A percentile compares a stretch with the other conserved stretches of the same genome.
These are phyloP conservation scores for Sugiyamaella americana DNA, from an alignment of 805 yeast species.

Conservation along the genomic window DNA sequence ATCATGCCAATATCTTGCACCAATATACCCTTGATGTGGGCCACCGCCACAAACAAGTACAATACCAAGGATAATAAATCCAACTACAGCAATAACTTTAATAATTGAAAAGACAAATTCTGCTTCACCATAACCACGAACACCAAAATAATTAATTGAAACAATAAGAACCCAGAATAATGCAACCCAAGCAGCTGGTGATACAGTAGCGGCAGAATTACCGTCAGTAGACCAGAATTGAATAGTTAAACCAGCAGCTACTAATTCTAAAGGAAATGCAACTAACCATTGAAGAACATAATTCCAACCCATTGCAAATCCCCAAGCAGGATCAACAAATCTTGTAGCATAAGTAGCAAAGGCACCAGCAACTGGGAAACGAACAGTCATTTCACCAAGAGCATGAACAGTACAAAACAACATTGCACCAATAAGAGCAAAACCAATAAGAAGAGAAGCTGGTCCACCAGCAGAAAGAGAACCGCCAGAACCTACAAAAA, in stretches of 20 bases:
- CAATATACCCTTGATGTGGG: conserved; percentile 48
- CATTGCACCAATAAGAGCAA: conserved; percentile 54
- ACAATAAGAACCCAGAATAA: conserved; percentile 49
- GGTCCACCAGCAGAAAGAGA: conserved; percentile 56
- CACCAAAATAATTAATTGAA: conserved; percentile 50
- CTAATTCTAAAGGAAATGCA: conserved; percentile 59
- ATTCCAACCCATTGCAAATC: conserved; percentile 69
- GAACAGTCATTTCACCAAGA: conserved; percentile 65
- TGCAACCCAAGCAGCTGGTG: conserved; percentile 52
- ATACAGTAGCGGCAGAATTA: conserved; percentile 59
- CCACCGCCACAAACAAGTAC: conserved; percentile 49
- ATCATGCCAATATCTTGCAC: conserved; percentile 51
- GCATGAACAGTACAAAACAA: conserved; percentile 58
- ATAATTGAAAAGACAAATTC: conserved; percentile 55
- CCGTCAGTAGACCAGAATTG: conserved; percentile 53
- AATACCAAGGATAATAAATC: conserved; percentile 57
- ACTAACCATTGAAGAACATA: conserved; percentile 62
- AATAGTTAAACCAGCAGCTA: conserved; percentile 54
- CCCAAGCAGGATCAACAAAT: conserved; percentile 60
- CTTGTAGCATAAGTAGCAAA: conserved; percentile 56
- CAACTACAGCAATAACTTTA: conserved; percentile 55
- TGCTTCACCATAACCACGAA: conserved; percentile 63
- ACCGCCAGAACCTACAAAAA: conserved; percentile 62
- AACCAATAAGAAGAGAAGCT: conserved; percentile 51
- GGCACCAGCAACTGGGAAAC: conserved; percentile 59